Percentiles rank a stretch among this genome's conserved stretches.
These are phyloP conservation scores for Tanacetum coccineum DNA, from an alignment of 129 eudicot species.

Conservation along the genomic window DNA sequence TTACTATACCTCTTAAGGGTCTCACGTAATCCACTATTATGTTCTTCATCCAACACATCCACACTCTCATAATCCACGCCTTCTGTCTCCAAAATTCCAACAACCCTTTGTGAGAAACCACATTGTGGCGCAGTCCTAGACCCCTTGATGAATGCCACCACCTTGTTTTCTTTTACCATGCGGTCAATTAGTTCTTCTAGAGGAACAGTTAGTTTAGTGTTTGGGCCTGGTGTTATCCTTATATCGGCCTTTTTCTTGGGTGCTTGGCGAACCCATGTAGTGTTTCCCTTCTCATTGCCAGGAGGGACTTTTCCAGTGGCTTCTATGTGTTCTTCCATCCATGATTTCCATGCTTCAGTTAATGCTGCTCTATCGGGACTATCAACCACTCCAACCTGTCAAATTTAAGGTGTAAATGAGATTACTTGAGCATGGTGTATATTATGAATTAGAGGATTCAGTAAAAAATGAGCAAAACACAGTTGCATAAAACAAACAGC, in stretches of 20 bases:
- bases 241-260: slow-evolving; percentile 88
- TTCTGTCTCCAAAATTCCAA: slow-evolving; percentile 78
- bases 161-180: slow-evolving; percentile 94
- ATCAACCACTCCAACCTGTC: slow-evolving; percentile 82
- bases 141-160: slow-evolving; percentile 98
- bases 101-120: slow-evolving; percentile 93
- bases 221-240: slow-evolving; percentile 77
- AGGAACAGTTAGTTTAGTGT: slow-evolving; percentile 72
- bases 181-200: slow-evolving; percentile 76
- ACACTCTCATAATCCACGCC: slow-evolving; percentile 94
- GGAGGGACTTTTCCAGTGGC: slow-evolving; percentile 86
- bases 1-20: slow-evolving; percentile 82
- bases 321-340: slow-evolving; percentile 96
- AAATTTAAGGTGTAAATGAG: background rate
- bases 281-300: slow-evolving; percentile 83
- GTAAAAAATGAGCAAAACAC: too few relatives aligned
- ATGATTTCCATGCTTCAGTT: slow-evolving; percentile 97
- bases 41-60: slow-evolving; percentile 88
- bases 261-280: slow-evolving; percentile 85
- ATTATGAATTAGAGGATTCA: too few relatives aligned
- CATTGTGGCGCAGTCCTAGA: slow-evolving; percentile 89
- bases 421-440: too few relatives aligned
- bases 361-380: slow-evolving; percentile 74
- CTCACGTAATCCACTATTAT: slow-evolving; percentile 84
- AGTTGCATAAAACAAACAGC: too few relatives aligned